phyloP scores from a whole-genome alignment of 2,329 filamentous ascomycete species.

The Aspergillus cejpii region DNA sequence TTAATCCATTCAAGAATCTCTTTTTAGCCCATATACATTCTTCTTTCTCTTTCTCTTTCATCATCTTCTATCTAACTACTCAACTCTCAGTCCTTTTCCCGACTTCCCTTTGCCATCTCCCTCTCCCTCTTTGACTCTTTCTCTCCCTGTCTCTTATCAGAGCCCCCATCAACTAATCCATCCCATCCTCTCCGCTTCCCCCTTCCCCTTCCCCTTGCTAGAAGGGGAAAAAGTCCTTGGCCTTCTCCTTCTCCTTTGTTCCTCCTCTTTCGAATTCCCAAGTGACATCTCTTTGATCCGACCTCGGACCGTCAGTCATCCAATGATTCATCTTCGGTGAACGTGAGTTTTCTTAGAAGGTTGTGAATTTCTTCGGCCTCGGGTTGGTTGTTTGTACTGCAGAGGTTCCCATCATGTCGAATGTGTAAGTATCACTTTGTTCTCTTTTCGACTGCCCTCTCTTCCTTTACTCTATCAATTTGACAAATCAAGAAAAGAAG shows the following conservation, averaged over 20 bases:
- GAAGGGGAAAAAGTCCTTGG: constrained; percentile 22
- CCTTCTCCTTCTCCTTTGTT: constrained; percentile 3
- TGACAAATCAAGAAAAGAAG: not conserved
- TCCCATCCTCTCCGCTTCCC: constrained; percentile 5
- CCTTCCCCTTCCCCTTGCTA: constrained; percentile 11
- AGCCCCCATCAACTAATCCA: constrained; percentile 1
- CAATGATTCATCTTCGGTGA: constrained; percentile 14
- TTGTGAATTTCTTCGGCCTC: constrained; percentile 6
- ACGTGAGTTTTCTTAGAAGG: constrained; percentile 8
- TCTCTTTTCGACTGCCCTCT: not conserved
- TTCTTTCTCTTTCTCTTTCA: too few relatives aligned
- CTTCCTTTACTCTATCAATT: not conserved
- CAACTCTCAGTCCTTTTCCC: too few relatives aligned
- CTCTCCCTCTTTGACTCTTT: constrained; percentile 3
- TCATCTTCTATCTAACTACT: too few relatives aligned
- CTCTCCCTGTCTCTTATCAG: constrained; percentile 3
- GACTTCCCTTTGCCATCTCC: too few relatives aligned
- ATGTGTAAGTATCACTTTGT: constrained; percentile 15
- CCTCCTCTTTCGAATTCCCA: not conserved
- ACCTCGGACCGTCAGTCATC: constrained; percentile 1
- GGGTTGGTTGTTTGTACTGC: not conserved
- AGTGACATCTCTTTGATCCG: not conserved
- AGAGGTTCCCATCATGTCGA: constrained; percentile 16
- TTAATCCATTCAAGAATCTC: too few relatives aligned
- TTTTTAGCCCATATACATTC: too few relatives aligned